Conservation (phyloP, 2,329 filamentous ascomycete species). For the Colletotrichum lini region DNA sequence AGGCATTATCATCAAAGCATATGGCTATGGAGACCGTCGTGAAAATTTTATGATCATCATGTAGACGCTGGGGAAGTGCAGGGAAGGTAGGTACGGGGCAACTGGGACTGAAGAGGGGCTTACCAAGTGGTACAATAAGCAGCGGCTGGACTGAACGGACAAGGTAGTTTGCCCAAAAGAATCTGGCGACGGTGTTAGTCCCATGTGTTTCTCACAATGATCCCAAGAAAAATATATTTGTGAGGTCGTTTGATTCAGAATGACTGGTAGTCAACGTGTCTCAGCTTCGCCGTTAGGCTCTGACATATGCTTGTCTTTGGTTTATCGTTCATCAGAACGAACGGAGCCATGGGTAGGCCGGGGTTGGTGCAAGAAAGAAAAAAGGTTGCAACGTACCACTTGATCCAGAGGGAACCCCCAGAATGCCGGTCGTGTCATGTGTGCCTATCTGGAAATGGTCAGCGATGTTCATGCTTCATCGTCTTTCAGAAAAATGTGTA, state of each 20-base stretch:
- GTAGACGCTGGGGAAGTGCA: conserved; percentile 18
- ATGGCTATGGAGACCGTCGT: conserved; percentile 45
- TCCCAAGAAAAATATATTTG: conserved; percentile 26
- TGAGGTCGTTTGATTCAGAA: conserved; percentile 40
- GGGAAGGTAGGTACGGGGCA: background rate
- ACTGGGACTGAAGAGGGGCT: background rate
- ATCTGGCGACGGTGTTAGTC: conserved; percentile 25
- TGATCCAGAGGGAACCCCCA: background rate
- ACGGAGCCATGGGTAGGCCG: conserved; percentile 35
- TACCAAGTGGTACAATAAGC: background rate
- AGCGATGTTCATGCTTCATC: conserved; percentile 33
- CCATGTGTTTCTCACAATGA: background rate
- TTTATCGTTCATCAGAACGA: conserved; percentile 44
- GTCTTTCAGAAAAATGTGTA: conserved; percentile 13
- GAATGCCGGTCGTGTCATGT: background rate
- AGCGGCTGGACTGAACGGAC: rapidly evolving
- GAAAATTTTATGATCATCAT: conserved; percentile 44
- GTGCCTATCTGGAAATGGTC: conserved; percentile 26
- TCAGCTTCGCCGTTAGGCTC: conserved; percentile 45
- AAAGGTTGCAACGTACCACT: conserved; percentile 23
- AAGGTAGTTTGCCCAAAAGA: background rate
- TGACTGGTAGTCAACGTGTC: conserved; percentile 42
- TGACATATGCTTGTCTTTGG: conserved; percentile 46
- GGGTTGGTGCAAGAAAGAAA: background rate
- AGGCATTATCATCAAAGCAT: conserved; percentile 45